Evolutionary conservation across 306 rosid genomes (phyloP).

Genomic region (Potentilla sterilis): DNA sequence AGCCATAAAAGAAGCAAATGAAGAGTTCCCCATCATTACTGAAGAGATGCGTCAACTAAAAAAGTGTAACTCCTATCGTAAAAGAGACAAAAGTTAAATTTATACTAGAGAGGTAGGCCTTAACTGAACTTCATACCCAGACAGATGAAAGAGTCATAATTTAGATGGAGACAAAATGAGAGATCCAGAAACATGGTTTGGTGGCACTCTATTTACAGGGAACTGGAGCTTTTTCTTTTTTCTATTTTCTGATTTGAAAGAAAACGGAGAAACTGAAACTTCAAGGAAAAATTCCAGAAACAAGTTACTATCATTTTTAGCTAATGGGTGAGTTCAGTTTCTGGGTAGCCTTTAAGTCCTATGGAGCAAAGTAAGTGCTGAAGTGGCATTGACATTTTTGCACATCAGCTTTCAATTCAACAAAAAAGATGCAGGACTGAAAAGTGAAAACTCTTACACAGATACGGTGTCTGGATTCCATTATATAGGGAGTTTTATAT

Average conservation of each 20-base stretch:
- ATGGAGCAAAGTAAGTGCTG: background rate
- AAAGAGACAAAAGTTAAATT: background rate
- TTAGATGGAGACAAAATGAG: background rate
- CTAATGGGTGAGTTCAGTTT: background rate
- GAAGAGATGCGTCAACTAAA: background rate
- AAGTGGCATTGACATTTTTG: conserved; percentile 17
- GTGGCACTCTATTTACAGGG: background rate
- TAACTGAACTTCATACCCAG: background rate
- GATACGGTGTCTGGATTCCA: conserved; percentile 31
- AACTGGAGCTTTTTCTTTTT: background rate
- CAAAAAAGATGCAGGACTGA: conserved; percentile 13
- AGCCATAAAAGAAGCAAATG: conserved; percentile 8
- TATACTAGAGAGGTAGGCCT: background rate
- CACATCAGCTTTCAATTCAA: conserved; percentile 6
- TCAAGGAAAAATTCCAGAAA: conserved; percentile 5
- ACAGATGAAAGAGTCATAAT: background rate
- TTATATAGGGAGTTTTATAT: conserved; percentile 35
- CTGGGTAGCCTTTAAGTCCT: conserved; percentile 11
- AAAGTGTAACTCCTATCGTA: background rate
- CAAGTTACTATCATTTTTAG: background rate
- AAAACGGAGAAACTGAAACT: background rate
- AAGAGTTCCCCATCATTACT: background rate
- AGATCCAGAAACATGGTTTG: background rate
- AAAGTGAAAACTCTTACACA: conserved; percentile 37
- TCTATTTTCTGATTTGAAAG: background rate